Conservation (phyloP, 257 asterid species). For the Phtheirospermum japonicum region DNA sequence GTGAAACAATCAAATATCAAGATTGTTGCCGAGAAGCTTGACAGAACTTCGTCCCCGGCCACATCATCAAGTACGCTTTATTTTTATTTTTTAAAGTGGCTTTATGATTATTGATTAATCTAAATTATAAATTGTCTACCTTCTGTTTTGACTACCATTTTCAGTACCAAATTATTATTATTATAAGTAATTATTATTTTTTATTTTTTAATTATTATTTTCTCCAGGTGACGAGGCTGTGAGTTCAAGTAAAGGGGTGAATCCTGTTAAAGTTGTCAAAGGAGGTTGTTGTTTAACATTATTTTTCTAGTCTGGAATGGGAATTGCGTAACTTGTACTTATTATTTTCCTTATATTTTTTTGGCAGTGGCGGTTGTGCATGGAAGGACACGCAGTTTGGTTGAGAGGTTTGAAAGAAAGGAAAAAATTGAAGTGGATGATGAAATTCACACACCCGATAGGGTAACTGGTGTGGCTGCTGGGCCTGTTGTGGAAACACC, state of each 20-base stretch:
- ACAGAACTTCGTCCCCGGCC: constrained; percentile 39
- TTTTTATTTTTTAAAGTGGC: constrained; percentile 10
- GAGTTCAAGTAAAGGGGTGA: constrained; percentile 44
- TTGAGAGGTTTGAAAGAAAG: constrained; percentile 83
- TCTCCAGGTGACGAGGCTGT: constrained; percentile 50
- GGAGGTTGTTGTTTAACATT: constrained; percentile 59
- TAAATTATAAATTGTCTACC: not conserved
- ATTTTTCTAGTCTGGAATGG: constrained; percentile 12
- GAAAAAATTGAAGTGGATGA: constrained; percentile 43
- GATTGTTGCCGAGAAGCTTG: constrained; percentile 49
- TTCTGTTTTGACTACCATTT: not conserved
- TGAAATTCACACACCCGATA: constrained; percentile 43
- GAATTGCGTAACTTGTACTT: constrained; percentile 23
- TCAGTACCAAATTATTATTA: constrained; percentile 21
- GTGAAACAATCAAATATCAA: constrained; percentile 44
- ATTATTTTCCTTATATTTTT: constrained; percentile 24
- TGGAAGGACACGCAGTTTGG: constrained; percentile 94
- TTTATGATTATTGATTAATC: constrained; percentile 1
- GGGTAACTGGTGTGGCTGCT: constrained; percentile 32
- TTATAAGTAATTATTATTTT: too few species aligned
- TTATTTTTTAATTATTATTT: constrained; percentile 7
- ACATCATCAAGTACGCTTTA: constrained; percentile 41
- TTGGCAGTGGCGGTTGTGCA: constrained; percentile 72
- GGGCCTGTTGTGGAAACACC: constrained; percentile 40
- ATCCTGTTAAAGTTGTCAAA: constrained; percentile 68